Evolutionary conservation across 257 asterid species (phyloP).

Genomic region (Rhazya stricta): DNA sequence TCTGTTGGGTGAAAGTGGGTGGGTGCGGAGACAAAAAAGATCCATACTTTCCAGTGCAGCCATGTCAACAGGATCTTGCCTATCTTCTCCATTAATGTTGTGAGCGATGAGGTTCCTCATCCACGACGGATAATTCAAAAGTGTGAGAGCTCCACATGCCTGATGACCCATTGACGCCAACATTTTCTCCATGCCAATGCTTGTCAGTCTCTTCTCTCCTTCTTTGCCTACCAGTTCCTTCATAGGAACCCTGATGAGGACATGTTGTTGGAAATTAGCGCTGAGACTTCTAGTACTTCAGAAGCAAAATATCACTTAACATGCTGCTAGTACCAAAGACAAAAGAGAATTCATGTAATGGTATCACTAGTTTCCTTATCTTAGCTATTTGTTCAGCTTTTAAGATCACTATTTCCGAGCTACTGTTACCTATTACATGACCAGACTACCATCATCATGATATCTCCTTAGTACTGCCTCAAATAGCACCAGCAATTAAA

Average conservation of each 20-base stretch:
- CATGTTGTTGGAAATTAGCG: neutral
- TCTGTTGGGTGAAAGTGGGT: neutral
- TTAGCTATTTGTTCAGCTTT: neutral
- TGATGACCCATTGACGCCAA: slow-evolving; percentile 31
- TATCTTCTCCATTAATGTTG: slow-evolving; percentile 22
- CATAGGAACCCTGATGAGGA: slow-evolving; percentile 26
- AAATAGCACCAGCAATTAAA: neutral
- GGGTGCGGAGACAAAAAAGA: no score
- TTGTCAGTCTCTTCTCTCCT: slow-evolving; percentile 26
- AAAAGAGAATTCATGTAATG: neutral
- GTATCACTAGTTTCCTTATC: neutral
- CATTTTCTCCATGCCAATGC: slow-evolving; percentile 28
- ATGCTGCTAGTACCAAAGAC: neutral
- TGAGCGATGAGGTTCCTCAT: slow-evolving; percentile 30
- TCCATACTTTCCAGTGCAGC: slow-evolving; percentile 29
- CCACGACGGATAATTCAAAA: slow-evolving; percentile 34
- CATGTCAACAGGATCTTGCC: slow-evolving; percentile 32
- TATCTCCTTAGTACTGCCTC: neutral
- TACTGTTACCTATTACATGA: neutral
- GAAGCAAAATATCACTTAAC: neutral
- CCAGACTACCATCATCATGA: neutral
- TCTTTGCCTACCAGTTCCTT: slow-evolving; percentile 23
- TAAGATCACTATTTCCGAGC: neutral
- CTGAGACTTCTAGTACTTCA: neutral
- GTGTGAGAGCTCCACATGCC: slow-evolving; percentile 25